Evolutionary conservation across 306 rosid genomes (phyloP).

Genomic region (Albizia julibrissin): DNA sequence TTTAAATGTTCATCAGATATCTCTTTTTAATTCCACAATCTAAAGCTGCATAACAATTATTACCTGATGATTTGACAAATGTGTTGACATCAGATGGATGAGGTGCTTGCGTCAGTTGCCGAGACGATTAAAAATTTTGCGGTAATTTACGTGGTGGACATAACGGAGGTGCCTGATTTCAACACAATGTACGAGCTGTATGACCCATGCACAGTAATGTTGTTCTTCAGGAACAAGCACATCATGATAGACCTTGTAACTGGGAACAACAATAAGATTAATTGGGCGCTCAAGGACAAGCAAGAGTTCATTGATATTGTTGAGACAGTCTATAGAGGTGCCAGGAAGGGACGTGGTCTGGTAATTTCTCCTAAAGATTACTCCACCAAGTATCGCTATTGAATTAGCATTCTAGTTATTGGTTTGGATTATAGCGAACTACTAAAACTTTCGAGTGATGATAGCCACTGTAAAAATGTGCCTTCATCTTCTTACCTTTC

Average conservation of each 20-base stretch:
- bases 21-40: not conserved
- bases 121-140: constrained; percentile 88
- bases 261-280: constrained; percentile 96
- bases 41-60: not conserved
- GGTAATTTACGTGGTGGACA: constrained; percentile 90
- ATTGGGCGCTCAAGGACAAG: constrained; percentile 97
- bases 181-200: constrained; percentile 95
- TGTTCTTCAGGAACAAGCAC: constrained; percentile 96
- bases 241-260: constrained; percentile 98
- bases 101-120: constrained; percentile 85
- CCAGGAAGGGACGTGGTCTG: constrained; percentile 90
- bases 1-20: not conserved
- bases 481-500: not conserved
- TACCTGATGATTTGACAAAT: constrained; percentile 46
- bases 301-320: constrained; percentile 91
- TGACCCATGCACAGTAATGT: constrained; percentile 91
- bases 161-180: constrained; percentile 94
- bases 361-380: constrained; percentile 96
- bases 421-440: not conserved
- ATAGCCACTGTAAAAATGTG: not conserved
- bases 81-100: constrained; percentile 70
- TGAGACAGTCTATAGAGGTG: constrained; percentile 86
- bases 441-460: not conserved
- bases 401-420: constrained; percentile 16
- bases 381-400: constrained; percentile 96